phyloP scores from a whole-genome alignment of 257 asterid genomes.

The Nicotiana otophora region DNA sequence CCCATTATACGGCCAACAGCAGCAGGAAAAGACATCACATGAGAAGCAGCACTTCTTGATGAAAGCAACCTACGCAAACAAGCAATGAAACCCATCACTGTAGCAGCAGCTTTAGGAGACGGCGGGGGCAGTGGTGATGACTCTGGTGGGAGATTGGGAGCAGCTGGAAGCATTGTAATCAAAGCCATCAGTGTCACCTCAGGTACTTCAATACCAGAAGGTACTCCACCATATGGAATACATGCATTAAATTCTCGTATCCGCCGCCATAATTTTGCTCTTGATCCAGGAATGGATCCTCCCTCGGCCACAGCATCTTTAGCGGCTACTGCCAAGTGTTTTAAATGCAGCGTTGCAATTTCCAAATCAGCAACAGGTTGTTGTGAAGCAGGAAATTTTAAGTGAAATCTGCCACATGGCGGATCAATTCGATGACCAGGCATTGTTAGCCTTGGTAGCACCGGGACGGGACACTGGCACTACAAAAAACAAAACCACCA shows the following conservation, averaged over 20 bases:
- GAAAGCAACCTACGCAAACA: slow-evolving; percentile 90
- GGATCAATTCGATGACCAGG: slow-evolving; percentile 99
- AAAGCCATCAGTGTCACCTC: slow-evolving; percentile 98
- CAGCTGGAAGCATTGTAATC: slow-evolving; percentile 93
- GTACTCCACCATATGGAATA: slow-evolving; percentile 82
- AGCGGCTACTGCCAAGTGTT: slow-evolving; percentile 93
- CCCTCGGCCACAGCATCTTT: slow-evolving; percentile 99
- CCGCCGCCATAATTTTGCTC: slow-evolving; percentile 98
- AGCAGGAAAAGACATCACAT: slow-evolving; percentile 98
- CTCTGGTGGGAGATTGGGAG: slow-evolving; percentile 96
- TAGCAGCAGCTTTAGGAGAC: slow-evolving; percentile 99
- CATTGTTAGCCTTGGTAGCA: slow-evolving; percentile 94
- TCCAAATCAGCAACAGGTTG: slow-evolving; percentile 62
- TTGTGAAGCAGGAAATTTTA: slow-evolving; percentile 37
- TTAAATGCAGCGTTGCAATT: slow-evolving; percentile 77
- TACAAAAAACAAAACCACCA: slow-evolving; percentile 35
- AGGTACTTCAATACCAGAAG: slow-evolving; percentile 83
- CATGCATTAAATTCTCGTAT: slow-evolving; percentile 97
- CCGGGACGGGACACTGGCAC: slow-evolving; percentile 91
- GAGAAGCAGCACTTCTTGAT: slow-evolving; percentile 94
- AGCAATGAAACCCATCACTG: slow-evolving; percentile 87
- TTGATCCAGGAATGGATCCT: slow-evolving; percentile 99
- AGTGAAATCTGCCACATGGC: slow-evolving; percentile 87
- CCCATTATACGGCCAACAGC: slow-evolving; percentile 98
- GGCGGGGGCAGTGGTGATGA: slow-evolving; percentile 96